phyloP scores from a whole-genome alignment of 148 eudicot genomes.

The Rhododendron molle region DNA sequence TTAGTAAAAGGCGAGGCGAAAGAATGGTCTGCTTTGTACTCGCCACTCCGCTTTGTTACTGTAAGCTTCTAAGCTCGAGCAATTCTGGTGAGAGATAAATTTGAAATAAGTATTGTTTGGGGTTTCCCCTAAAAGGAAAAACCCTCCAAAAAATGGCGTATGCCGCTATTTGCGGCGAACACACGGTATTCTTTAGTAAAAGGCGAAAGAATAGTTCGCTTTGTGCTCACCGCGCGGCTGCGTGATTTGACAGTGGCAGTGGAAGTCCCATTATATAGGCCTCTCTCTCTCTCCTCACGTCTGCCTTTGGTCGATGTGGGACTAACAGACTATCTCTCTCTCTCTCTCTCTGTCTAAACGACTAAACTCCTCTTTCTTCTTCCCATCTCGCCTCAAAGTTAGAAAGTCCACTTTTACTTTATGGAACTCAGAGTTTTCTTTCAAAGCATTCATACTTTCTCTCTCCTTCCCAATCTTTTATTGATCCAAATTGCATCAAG shows the following conservation, averaged over 20 bases:
- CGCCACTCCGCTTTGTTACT: too few relatives aligned
- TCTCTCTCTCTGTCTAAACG: not conserved
- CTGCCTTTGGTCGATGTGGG: not conserved
- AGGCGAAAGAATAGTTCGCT: constrained; percentile 33
- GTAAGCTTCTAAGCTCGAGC: too few relatives aligned
- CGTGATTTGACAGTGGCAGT: not conserved
- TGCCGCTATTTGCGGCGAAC: constrained; percentile 12
- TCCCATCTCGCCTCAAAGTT: not conserved
- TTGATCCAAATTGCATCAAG: too few relatives aligned
- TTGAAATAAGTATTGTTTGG: too few relatives aligned
- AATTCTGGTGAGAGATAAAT: too few relatives aligned
- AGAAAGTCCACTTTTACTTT: not conserved
- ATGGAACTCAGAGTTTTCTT: not conserved
- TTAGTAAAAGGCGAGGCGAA: too few relatives aligned
- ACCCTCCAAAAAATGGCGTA: constrained; percentile 19
- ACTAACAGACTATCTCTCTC: not conserved
- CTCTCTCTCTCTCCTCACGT: not conserved
- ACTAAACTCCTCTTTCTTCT: not conserved
- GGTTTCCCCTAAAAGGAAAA: not conserved
- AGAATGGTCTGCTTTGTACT: too few relatives aligned
- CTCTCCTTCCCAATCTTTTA: not conserved
- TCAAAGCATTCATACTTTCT: not conserved
- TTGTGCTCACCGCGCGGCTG: constrained; percentile 20
- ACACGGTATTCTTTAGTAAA: constrained; percentile 31
- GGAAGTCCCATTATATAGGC: not conserved